Conservation (phyloP, 768 basidiomycete genomes). For the Phaeotremella skinneri region DNA sequence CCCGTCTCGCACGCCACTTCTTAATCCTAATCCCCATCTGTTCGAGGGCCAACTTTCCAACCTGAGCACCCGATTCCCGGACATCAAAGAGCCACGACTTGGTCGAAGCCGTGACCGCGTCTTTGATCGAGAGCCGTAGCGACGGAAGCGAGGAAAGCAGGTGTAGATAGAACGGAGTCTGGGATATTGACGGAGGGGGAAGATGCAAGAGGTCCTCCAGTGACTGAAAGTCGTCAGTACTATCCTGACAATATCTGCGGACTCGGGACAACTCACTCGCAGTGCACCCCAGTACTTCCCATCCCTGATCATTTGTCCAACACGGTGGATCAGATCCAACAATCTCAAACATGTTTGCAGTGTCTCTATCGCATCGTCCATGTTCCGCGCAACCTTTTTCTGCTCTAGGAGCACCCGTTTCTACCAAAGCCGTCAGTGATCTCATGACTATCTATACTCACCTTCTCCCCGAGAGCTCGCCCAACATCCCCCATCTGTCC, state of each 20-base stretch:
- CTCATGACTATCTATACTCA: conserved; percentile 15
- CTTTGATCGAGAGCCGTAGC: conserved; percentile 80
- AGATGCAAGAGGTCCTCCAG: conserved; percentile 91
- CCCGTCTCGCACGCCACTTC: conserved; percentile 77
- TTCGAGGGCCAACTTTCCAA: conserved; percentile 83
- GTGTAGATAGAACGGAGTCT: conserved; percentile 89
- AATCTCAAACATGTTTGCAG: conserved; percentile 88
- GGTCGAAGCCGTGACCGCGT: conserved; percentile 87
- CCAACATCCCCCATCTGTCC: conserved; percentile 84
- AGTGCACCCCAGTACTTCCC: conserved; percentile 96
- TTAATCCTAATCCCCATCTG: conserved; percentile 79
- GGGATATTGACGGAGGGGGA: conserved; percentile 81
- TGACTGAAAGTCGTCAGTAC: conserved; percentile 58
- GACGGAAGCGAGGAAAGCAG: conserved; percentile 88
- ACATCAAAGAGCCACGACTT: conserved; percentile 98
- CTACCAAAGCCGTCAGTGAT: conserved; percentile 36
- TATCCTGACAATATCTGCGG: neutral
- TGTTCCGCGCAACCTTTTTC: conserved; percentile 86
- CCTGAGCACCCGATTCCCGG: conserved; percentile 76
- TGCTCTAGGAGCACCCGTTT: conserved; percentile 84
- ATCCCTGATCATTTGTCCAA: conserved; percentile 87
- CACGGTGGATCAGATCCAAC: conserved; percentile 85
- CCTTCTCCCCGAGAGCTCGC: conserved; percentile 79
- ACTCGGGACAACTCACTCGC: conserved; percentile 62
- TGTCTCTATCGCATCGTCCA: conserved; percentile 95